These are phyloP conservation scores for Eragrostis nindensis DNA, from an alignment of 176 grass and related monocot species.

Conservation along the genomic window DNA sequence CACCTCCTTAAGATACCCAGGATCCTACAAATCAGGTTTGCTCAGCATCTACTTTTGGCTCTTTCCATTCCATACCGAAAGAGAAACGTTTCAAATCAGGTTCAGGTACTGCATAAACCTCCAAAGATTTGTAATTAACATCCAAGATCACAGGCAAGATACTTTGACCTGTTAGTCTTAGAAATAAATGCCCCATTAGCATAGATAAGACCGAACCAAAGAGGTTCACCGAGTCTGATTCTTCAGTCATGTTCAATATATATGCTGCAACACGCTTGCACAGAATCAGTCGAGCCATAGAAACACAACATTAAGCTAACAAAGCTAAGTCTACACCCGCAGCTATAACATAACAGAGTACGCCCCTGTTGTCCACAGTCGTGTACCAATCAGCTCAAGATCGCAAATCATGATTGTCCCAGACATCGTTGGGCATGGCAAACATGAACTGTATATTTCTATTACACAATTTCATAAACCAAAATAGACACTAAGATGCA, in stretches of 20 bases:
- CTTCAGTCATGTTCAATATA: conserved; percentile 1
- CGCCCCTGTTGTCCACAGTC: background rate
- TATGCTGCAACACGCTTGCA: background rate
- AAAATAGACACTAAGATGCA: background rate
- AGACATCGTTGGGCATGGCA: background rate
- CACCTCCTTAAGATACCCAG: background rate
- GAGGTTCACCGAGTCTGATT: background rate
- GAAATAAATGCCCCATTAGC: conserved; percentile 3
- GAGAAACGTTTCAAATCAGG: background rate
- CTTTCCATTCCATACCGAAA: background rate
- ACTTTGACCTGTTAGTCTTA: background rate
- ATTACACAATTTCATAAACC: background rate
- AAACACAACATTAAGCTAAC: background rate
- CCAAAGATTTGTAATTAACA: background rate
- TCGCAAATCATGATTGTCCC: background rate
- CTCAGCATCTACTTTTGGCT: background rate
- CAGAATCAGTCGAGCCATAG: background rate
- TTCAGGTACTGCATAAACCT: background rate
- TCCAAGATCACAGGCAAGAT: background rate
- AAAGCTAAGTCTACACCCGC: conserved; percentile 10
- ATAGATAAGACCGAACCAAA: background rate
- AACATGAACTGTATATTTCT: background rate
- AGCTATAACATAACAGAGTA: conserved; percentile 8
- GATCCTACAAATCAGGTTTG: background rate
- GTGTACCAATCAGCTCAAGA: conserved; percentile 12